Base-by-base conservation (phyloP, 148 eudicot species). In the Nepenthes gracilis region DNA sequence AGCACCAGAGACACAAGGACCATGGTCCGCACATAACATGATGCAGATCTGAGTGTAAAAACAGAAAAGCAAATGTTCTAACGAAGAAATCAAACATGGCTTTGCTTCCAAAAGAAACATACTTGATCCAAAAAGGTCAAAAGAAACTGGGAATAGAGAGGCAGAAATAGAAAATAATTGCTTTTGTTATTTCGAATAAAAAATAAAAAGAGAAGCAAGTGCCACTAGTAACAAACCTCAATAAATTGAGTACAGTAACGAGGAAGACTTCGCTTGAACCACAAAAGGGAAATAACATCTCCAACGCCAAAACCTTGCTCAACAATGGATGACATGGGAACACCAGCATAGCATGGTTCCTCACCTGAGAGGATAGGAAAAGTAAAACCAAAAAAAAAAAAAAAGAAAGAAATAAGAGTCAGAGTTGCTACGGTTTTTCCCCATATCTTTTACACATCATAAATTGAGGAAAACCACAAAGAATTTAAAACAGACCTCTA, bases 191-290 rank as follows among this genome's bases (percentile, higher is more conserved):
- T 23, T 23, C 23, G 23, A 23, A 23, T 23, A 23, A 23, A 23
- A 23, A 23, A 23, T 23, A 23, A 23, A 23, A 23, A 23, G 23
- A 23, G 23, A 23, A 23, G 11, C 0, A 0, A 45, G 48, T 5
- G 0, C 53, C 15, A 10, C 6, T 2, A 49, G 53, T 49, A 49
- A 49, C 53, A 2, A n/a, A 93, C 98, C 95, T 93, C 98, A 67
- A 93, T 93, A 67, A 93, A 93, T 56, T 85, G 82, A 43, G 98
- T 80, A 59, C 98, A 93, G 64, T 93, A 93, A 55, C 87, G 96
- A 35, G 98, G 98, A 69, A 93, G 96, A 77, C 91, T 93, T 66
- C 98, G 91, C 68, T 93, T 93, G 77, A 93, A 93, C 98, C 98
- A 93, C 82, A 93, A 64, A 37, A 93, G 78, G 60, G 98, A 93